Percentiles rank a stretch among this genome's conserved stretches.
These are phyloP conservation scores for Trichomonascaceae sp. DNA, from an alignment of 1,139 yeast genomes.

Conservation along the genomic window DNA sequence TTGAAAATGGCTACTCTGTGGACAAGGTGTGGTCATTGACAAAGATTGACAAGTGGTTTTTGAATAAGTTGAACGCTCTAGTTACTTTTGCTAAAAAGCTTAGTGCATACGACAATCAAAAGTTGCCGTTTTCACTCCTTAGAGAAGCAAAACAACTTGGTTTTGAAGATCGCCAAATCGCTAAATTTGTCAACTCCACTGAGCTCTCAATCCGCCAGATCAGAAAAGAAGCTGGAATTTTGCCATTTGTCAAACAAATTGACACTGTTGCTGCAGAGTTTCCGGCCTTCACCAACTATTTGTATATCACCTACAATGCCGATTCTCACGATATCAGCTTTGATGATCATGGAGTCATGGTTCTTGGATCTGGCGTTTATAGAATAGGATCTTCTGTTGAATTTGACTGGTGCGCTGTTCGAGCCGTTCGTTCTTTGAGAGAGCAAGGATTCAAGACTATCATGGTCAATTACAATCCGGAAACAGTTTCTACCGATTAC, in stretches of 20 bases:
- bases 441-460: slow-evolving; percentile 84
- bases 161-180: slow-evolving; percentile 95
- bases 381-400: slow-evolving; percentile 93
- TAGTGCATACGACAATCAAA: slow-evolving; percentile 50
- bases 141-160: slow-evolving; percentile 95
- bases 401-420: slow-evolving; percentile 94
- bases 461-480: slow-evolving; percentile 98
- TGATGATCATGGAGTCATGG: slow-evolving; percentile 84
- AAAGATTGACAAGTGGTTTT: slow-evolving; percentile 95
- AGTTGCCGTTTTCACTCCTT: slow-evolving; percentile 53
- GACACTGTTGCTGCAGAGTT: slow-evolving; percentile 99
- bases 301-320: slow-evolving; percentile 94
- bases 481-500: slow-evolving; percentile 95
- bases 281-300: slow-evolving; percentile 94
- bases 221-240: slow-evolving; percentile 81
- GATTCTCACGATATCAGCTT: slow-evolving; percentile 79
- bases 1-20: slow-evolving; percentile 78
- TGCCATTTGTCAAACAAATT: slow-evolving; percentile 93
- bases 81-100: slow-evolving; percentile 63
- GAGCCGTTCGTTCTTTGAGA: slow-evolving; percentile 91
- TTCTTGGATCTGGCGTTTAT: slow-evolving; percentile 89
- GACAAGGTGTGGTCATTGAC: slow-evolving; percentile 90
- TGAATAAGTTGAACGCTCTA: slow-evolving; percentile 72
- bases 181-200: slow-evolving; percentile 80
- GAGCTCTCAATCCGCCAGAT: slow-evolving; percentile 90